Evolutionary conservation across 306 rosid species (phyloP).

Genomic region (Canavalia ensiformis): DNA sequence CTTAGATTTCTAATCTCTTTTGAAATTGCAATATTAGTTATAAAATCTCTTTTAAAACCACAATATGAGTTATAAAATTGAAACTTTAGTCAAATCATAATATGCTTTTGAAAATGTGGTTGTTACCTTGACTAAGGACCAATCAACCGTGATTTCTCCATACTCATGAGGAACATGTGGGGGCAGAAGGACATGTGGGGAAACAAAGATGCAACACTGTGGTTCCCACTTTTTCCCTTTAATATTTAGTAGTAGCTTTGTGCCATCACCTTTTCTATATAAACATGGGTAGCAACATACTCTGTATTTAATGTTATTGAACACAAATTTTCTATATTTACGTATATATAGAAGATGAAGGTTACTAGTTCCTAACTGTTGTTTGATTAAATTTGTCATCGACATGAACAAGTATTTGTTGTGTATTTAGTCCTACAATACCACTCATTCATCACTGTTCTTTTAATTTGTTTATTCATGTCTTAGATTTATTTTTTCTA

Average conservation of each 20-base stretch:
- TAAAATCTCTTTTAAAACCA: slow-evolving; percentile 26
- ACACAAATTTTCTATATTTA: slow-evolving; percentile 5
- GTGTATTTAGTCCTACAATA: not conserved
- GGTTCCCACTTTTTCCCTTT: slow-evolving; percentile 33
- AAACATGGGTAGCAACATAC: not conserved
- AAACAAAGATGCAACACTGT: slow-evolving; percentile 19
- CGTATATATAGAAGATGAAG: not conserved
- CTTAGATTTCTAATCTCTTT: slow-evolving; percentile 19
- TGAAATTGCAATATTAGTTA: slow-evolving; percentile 32
- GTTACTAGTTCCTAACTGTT: not conserved
- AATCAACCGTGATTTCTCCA: slow-evolving; percentile 55
- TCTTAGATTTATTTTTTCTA: not conserved
- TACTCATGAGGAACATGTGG: slow-evolving; percentile 49
- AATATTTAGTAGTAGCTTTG: not conserved
- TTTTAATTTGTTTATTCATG: too few species aligned
- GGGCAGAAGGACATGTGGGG: slow-evolving; percentile 27
- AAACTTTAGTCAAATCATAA: slow-evolving; percentile 25
- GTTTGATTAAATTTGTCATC: slow-evolving; percentile 4
- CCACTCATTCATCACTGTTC: not conserved
- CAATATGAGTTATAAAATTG: slow-evolving; percentile 34
- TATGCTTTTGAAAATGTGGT: slow-evolving; percentile 45
- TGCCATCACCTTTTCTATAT: not conserved
- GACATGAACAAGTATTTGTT: not conserved
- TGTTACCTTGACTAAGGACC: slow-evolving; percentile 42
- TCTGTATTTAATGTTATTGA: not conserved